Evolutionary conservation across 768 basidiomycete species (phyloP), one percentile per base, ranked within the genome.

Genomic region (Tylopilus sp.): DNA sequence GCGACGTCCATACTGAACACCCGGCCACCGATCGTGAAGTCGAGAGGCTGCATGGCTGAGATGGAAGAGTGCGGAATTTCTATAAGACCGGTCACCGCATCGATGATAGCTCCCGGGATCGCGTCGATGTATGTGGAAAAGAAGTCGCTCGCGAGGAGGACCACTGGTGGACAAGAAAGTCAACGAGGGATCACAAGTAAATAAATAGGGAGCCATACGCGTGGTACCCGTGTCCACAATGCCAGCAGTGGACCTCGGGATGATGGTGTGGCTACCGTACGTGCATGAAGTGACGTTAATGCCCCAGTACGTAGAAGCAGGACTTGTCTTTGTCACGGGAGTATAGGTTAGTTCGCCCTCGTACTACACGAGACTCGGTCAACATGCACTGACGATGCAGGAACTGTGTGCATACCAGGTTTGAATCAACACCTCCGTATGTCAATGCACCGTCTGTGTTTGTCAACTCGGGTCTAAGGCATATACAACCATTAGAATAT

Each of bases 151-250:
- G 65, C 65, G 36, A 69, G 47, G 26, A 64, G 44, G 11, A 70
- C 45, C 47, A 40, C 61, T 65, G 41, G 30, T 23, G 12, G 10
- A 25, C 3, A 18, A 4, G 18, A 36, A 4, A 40, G 4, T 38
- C 6, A 25, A 44, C 17, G 18, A 35, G 11, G 7, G 28, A 11
- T 8, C 4, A 18, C n/a, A 28, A 33, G 31, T 4, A 6, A n/a
- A n/a, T n/a, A 39, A 4, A 12, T 28, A 15, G 13, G 13, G 13
- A 30, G 25, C 46, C 60, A 3, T 47, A 63, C 58, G 54, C 15
- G 61, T 59, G 18, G 65, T 64, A n/a, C 66, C 67, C 6, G 59
- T 59, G 45, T 67, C 64, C 26, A 65, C 66, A 10, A 68, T 62
- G 12, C 65, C 68, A 22, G 68, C 63, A 13, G 47, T 55, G n/a